These are phyloP conservation scores for Talaromyces albobiverticillius DNA, from an alignment of 2,329 filamentous ascomycete genomes.

Conservation along the genomic window DNA sequence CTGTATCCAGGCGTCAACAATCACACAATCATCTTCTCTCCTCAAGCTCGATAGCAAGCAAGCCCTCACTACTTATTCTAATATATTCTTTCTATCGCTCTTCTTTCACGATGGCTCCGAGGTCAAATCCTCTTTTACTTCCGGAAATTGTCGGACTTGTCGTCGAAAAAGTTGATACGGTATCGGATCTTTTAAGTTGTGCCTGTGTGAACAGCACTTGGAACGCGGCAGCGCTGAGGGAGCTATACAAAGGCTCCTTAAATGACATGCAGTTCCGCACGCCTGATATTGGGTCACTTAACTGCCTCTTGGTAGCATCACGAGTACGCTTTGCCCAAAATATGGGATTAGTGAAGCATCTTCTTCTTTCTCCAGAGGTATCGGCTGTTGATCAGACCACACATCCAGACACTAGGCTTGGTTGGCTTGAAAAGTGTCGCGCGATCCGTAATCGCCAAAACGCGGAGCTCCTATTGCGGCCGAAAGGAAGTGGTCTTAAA, in stretches of 20 bases:
- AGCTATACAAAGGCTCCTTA: not conserved
- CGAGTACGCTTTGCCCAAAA: not conserved
- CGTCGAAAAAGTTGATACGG: not conserved
- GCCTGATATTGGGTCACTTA: not conserved
- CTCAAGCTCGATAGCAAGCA: no score
- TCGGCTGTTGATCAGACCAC: not conserved
- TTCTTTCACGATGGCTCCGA: no score
- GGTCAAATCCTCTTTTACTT: not conserved
- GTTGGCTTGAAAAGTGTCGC: not conserved
- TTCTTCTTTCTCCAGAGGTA: not conserved
- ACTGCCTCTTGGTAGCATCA: not conserved
- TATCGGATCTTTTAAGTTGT: not conserved
- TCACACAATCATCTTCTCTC: no score
- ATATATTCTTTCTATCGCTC: no score
- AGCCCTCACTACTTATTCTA: no score
- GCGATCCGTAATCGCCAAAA: not conserved
- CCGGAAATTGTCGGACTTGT: not conserved
- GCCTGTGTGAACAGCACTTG: conserved; percentile 3
- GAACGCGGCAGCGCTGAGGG: not conserved
- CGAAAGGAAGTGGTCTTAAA: not conserved
- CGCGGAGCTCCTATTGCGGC: not conserved
- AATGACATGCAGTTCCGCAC: conserved; percentile 4
- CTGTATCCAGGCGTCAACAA: no score
- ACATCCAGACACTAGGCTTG: no score
- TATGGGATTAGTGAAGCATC: not conserved